Evolutionary conservation across 1,139 yeast genomes (phyloP).

Genomic region (Saccharomyces hybrid): DNA sequence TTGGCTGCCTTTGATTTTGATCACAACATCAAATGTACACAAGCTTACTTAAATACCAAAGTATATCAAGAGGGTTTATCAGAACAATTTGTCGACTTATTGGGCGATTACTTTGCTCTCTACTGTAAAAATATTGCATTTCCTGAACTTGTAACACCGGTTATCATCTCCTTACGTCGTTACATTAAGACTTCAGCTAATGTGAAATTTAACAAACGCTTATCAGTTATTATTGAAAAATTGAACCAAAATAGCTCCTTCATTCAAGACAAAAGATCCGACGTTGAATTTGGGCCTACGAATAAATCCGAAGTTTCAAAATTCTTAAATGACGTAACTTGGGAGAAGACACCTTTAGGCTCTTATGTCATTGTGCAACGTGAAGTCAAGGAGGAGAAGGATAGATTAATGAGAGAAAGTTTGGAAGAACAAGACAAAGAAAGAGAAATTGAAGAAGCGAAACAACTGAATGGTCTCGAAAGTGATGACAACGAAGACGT

Average conservation of each 20-base stretch:
- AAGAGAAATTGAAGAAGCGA: slow-evolving; percentile 29
- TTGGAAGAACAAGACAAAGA: slow-evolving; percentile 51
- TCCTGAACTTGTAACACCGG: slow-evolving; percentile 91
- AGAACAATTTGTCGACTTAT: slow-evolving; percentile 77
- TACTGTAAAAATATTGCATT: slow-evolving; percentile 83
- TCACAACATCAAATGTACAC: slow-evolving; percentile 71
- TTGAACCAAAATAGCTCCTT: slow-evolving; percentile 67
- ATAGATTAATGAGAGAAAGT: slow-evolving; percentile 61
- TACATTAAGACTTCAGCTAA: slow-evolving; percentile 65
- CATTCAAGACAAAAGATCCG: slow-evolving; percentile 59
- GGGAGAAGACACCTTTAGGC: slow-evolving; percentile 91
- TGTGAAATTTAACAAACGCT: slow-evolving; percentile 67
- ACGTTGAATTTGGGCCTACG: slow-evolving; percentile 77
- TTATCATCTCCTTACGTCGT: slow-evolving; percentile 71
- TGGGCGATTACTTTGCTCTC: slow-evolving; percentile 75
- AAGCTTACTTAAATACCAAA: slow-evolving; percentile 76
- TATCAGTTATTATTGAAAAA: slow-evolving; percentile 70
- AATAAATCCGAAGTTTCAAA: slow-evolving; percentile 64
- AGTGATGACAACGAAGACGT: slow-evolving; percentile 27
- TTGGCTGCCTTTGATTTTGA: slow-evolving; percentile 83
- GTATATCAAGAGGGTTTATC: slow-evolving; percentile 83
- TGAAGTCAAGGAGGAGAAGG: slow-evolving; percentile 71
- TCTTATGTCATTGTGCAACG: slow-evolving; percentile 77
- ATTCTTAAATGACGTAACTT: slow-evolving; percentile 62
- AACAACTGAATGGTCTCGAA: slow-evolving; percentile 17